Evolutionary conservation across 2,329 filamentous ascomycete genomes (phyloP), one percentile per base, ranked within the genome.

Genomic region (Venturia effusa): DNA sequence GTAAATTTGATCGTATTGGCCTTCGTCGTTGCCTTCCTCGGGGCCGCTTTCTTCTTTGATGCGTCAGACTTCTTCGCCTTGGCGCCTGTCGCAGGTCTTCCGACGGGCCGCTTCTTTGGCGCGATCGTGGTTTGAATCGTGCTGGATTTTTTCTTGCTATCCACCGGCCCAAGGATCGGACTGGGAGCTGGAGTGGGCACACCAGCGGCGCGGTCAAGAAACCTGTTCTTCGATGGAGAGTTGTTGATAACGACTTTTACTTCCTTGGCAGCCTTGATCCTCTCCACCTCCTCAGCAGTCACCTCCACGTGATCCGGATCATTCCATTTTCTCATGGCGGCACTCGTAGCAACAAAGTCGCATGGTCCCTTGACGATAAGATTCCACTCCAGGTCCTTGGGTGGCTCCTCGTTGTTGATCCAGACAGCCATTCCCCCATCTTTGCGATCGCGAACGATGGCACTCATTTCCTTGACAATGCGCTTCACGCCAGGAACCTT

Each of bases 401-500:
- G 94, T 68, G 91, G 89, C 0, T 89, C 81, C 66, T 96, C 92
- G 63, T 91, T 85, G 75, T 97, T 97, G 76, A 99, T 90, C 91
- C 93, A 99, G 61, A 95, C 88, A 0, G 92, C 91, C 65, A 96
- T 84, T 13, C 74, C 74, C 0, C 93, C 92, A 69, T 95, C 89
- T 68, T 85, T 85, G 63, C 91, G 85, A 70, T 88, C 85, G 66
- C 92, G 84, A n/a, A 95, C 90, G 39, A 91, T 87, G 61, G 87
- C 86, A 74, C 92, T 97, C 83, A 97, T 85, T 74, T 97, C 92
- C 73, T 89, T 89, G 65, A 93, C 92, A 64, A 99, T 88, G 63
- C 92, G 84, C 66, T 90, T 86, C 54, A 97, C 92, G 10, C 94
- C 94, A 0, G 93, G 93, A 61, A 99, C 92, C 73, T 97, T 97